Percentiles rank a stretch among this genome's conserved stretches.
phyloP scores from a whole-genome alignment of 305 asterid genomes.

The Fraxinus xanthoxyloides region DNA sequence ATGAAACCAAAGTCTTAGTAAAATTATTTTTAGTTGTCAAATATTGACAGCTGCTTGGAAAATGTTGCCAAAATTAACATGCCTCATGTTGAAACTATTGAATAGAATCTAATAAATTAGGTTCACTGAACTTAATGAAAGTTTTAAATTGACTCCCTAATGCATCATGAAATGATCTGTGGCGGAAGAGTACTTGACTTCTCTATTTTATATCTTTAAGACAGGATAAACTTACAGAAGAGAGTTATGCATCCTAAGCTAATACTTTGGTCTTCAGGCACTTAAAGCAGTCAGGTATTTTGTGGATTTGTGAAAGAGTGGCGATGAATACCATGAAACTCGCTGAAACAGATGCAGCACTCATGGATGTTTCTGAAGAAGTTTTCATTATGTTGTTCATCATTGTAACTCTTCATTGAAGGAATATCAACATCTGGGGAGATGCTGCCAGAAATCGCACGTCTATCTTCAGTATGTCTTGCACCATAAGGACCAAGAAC shows the following conservation, averaged over 20 bases:
- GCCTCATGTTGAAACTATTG: background rate
- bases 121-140: background rate
- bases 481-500: slow-evolving; percentile 61
- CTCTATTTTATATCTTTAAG: background rate
- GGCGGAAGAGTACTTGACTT: background rate
- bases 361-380: slow-evolving; percentile 67
- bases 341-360: slow-evolving; percentile 78
- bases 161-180: background rate
- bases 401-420: slow-evolving; percentile 61
- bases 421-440: slow-evolving; percentile 77
- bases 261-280: background rate
- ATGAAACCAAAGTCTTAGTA: background rate
- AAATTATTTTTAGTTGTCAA: background rate
- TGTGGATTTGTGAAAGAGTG: slow-evolving; percentile 12
- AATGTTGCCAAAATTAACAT: background rate
- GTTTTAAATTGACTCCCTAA: background rate
- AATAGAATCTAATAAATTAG: background rate
- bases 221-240: background rate
- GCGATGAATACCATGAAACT: slow-evolving; percentile 54
- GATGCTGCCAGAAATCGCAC: slow-evolving; percentile 66
- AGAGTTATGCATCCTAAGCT: background rate
- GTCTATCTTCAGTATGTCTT: slow-evolving; percentile 45
- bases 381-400: slow-evolving; percentile 59
- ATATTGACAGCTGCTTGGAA: background rate
- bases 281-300: background rate